Conservation (phyloP, 352 stramenopile species). For the Pythium grandisporangium region DNA sequence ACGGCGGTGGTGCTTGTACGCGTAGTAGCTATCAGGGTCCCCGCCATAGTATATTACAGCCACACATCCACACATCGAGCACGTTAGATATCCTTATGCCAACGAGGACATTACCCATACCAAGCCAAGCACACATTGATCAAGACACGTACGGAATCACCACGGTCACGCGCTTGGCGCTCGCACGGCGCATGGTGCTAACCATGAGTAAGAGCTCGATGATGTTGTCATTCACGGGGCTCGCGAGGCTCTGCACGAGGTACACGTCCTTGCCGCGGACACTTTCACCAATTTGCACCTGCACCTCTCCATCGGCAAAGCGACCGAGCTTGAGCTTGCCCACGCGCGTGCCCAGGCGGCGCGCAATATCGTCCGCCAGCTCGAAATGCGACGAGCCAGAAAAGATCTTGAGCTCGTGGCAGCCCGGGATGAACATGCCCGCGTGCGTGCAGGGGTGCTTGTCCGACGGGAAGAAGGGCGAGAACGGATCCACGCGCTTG, state of each 20-base stretch:
- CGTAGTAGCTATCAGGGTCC: constrained; percentile 88
- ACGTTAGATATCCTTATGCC: too few relatives aligned
- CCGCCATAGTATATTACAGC: too few relatives aligned
- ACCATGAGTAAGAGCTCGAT: constrained; percentile 94
- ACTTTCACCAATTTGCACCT: constrained; percentile 89
- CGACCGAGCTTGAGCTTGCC: constrained; percentile 83
- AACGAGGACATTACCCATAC: too few relatives aligned
- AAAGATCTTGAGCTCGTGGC: constrained; percentile 92
- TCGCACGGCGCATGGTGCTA: constrained; percentile 88
- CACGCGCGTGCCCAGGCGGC: constrained; percentile 77
- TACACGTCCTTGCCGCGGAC: constrained; percentile 93
- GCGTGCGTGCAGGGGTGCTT: constrained; percentile 88
- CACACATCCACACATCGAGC: too few relatives aligned
- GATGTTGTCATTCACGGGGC: constrained; percentile 92
- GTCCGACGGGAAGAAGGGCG: constrained; percentile 84
- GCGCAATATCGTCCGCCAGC: constrained; percentile 86
- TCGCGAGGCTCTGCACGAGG: constrained; percentile 88
- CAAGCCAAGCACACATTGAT: too few relatives aligned
- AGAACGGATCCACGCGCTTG: constrained; percentile 85
- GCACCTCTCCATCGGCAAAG: constrained; percentile 91
- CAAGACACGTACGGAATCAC: constrained; percentile 81
- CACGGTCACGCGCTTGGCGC: constrained; percentile 90
- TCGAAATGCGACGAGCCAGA: constrained; percentile 87
- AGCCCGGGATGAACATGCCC: constrained; percentile 88
- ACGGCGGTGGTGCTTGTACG: constrained; percentile 90